phyloP scores from a whole-genome alignment of 441 rosid species.

The Corymbia calophylla region DNA sequence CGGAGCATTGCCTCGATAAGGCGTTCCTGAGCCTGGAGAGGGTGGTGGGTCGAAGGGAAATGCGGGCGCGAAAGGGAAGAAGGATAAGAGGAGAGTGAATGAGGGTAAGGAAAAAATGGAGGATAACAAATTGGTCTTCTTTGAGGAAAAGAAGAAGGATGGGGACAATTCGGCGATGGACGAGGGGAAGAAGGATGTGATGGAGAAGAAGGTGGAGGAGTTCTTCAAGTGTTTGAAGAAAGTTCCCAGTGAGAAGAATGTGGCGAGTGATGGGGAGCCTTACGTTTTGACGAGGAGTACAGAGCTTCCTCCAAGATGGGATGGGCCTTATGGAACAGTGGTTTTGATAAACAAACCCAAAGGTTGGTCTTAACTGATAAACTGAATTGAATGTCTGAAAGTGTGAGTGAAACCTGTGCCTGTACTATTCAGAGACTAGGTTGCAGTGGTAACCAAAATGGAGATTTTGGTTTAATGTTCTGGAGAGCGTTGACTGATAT shows the following conservation, averaged over 20 bases:
- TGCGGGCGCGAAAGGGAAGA: conserved; percentile 18
- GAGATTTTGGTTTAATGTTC: not conserved
- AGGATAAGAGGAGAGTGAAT: conserved; percentile 19
- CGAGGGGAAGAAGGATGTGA: conserved; percentile 36
- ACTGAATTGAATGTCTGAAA: not conserved
- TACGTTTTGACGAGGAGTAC: conserved; percentile 64
- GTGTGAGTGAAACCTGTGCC: not conserved
- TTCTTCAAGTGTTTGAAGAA: conserved; percentile 85
- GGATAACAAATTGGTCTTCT: not conserved
- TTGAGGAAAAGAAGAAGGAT: conserved; percentile 14
- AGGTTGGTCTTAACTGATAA: conserved; percentile 31
- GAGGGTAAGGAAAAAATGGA: not conserved
- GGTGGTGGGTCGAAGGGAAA: conserved; percentile 1
- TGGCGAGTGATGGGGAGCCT: conserved; percentile 51
- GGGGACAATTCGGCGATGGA: conserved; percentile 2
- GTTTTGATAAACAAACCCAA: conserved; percentile 90
- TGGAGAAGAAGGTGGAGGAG: conserved; percentile 79
- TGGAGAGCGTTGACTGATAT: not conserved
- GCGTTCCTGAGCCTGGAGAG: conserved; percentile 75
- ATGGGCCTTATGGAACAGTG: conserved; percentile 74
- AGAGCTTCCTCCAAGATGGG: conserved; percentile 90
- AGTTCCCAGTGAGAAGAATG: conserved; percentile 43
- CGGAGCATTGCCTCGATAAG: conserved; percentile 84
- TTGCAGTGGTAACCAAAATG: not conserved
- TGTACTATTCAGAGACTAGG: not conserved